Evolutionary conservation across 2,329 filamentous ascomycete species (phyloP), one percentile per base, ranked within the genome.

Genomic region (Epichloe aotearoae): DNA sequence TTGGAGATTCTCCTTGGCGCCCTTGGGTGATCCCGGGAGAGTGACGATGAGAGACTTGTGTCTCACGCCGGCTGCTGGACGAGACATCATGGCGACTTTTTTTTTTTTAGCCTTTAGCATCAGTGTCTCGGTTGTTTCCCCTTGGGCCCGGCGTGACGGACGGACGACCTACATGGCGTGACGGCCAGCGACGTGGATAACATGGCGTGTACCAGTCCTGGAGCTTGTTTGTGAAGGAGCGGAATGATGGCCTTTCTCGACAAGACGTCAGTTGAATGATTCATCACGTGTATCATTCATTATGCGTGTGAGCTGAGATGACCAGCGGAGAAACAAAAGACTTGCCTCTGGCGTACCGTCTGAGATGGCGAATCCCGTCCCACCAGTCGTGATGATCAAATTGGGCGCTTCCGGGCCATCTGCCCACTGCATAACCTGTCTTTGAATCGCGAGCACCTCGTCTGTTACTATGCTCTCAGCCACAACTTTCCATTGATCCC

Each of bases 161-260:
- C 26, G 36, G 6, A 37, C 5, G 15, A 39, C 86, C 72, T 71
- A 95, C 89, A 98, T 45, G 91, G 90, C 3, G 93, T 98, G 36
- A 97, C 82, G 42, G 80, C 73, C 15, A 95, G 71, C 1, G 91
- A 97, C 19, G 87, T 75, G 5, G 89, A 76, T 41, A 98, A 74
- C 91, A 98, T 98, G 56, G 83, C 89, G 68, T 98, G 90, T n/a
- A 96, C 85, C 47, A 98, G 73, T 1, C 93, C 93, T 0, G 89
- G 82, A 0, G 93, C 93, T 65, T 91, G 81, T 63, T 86, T 89
- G 61, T 95, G 83, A 42, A 97, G 74, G 40, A 97, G 68, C 5
- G 83, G 79, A 14, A 75, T 70, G n/a, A 96, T 78, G 47, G 89
- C 90, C 84, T 91, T 43, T 36, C 19, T 4, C 10, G 30, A 14